phyloP scores from a whole-genome alignment of 1,139 yeast species.

The Pichia sp. region DNA sequence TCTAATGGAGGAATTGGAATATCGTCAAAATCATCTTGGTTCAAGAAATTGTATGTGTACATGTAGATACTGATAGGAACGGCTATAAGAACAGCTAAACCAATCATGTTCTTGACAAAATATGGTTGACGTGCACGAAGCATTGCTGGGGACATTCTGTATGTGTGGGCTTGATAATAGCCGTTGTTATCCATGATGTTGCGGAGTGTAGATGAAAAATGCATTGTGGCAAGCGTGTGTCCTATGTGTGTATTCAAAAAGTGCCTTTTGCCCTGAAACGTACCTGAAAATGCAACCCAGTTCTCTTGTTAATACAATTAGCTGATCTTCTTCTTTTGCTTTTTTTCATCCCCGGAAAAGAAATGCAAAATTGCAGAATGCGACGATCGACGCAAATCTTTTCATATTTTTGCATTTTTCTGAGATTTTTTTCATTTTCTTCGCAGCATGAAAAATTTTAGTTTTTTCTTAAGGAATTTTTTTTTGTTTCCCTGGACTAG shows the following conservation, averaged over 20 bases:
- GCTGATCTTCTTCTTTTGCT: too few species aligned
- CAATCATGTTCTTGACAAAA: conserved; percentile 67
- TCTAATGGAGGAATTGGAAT: conserved; percentile 90
- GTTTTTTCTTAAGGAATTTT: too few species aligned
- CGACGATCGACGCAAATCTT: too few species aligned
- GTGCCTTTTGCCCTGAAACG: too few species aligned
- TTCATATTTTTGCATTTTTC: too few species aligned
- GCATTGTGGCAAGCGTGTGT: conserved; percentile 6
- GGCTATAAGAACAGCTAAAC: conserved; percentile 51
- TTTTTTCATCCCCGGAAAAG: too few species aligned
- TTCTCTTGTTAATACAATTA: too few species aligned
- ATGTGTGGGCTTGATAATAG: conserved; percentile 72
- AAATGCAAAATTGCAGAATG: too few species aligned
- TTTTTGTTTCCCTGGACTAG: too few species aligned
- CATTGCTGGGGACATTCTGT: conserved; percentile 91
- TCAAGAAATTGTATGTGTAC: conserved; percentile 68
- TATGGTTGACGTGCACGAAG: conserved; percentile 83
- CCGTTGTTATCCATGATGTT: conserved; percentile 25
- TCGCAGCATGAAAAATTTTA: too few species aligned
- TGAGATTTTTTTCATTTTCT: too few species aligned
- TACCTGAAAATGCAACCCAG: too few species aligned
- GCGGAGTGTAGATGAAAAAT: conserved; percentile 11
- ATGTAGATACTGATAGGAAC: conserved; percentile 64
- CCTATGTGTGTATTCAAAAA: background rate
- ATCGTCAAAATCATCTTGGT: conserved; percentile 79